phyloP scores from a whole-genome alignment of 179 eudicot genomes.

The Corrigiola litoralis region DNA sequence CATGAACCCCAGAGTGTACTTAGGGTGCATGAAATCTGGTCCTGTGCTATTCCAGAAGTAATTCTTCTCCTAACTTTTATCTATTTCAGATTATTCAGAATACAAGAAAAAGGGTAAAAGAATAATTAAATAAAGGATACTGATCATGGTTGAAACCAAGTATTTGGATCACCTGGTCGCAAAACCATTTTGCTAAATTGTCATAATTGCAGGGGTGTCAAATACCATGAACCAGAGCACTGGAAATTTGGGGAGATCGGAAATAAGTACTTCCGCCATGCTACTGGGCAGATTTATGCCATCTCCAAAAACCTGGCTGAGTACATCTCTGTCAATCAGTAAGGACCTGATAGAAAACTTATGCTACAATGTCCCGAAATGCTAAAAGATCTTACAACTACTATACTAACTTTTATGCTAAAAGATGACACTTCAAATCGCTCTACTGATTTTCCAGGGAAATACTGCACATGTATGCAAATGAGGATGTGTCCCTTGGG shows the following conservation, averaged over 20 bases:
- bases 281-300: constrained; percentile 42
- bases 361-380: neutral
- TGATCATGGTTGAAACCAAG: neutral
- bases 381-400: neutral
- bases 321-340: constrained; percentile 35
- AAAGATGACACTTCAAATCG: neutral
- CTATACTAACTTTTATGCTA: neutral
- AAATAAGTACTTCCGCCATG: constrained; percentile 42
- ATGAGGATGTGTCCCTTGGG: constrained; percentile 35
- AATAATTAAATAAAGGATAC: neutral
- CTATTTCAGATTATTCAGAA: neutral
- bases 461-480: constrained; percentile 31
- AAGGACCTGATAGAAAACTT: neutral
- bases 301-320: constrained; percentile 42
- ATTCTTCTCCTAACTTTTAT: neutral
- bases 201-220: constrained; percentile 29
- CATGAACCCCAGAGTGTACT: constrained; percentile 31
- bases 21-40: constrained; percentile 49
- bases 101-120: neutral
- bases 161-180: neutral
- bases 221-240: constrained; percentile 40
- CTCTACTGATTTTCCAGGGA: constrained; percentile 14
- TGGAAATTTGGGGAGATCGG: constrained; percentile 45
- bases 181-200: neutral
- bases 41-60: constrained; percentile 42